Conservation (phyloP, 192 early-diverging fungal genomes). For the Thamnidium elegans region DNA sequence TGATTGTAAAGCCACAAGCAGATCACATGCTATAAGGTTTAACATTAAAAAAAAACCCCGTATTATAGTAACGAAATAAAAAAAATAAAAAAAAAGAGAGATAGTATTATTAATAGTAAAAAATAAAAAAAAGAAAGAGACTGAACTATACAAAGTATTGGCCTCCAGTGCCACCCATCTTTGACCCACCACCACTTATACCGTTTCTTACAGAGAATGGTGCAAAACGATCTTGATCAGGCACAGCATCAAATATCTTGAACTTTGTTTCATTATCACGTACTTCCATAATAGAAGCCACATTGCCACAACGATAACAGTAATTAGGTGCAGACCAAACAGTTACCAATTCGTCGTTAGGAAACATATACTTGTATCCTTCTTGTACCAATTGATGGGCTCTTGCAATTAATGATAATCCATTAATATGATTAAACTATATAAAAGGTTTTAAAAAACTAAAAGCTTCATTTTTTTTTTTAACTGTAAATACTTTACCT, state of each 20-base stretch:
- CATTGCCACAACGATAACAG: conserved; percentile 97
- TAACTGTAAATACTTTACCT: conserved; percentile 46
- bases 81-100: too few species aligned
- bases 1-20: too few species aligned
- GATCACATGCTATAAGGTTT: too few species aligned
- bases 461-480: neutral
- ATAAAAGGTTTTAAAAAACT: neutral
- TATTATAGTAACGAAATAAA: too few species aligned
- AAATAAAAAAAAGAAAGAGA: too few species aligned
- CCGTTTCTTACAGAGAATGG: conserved; percentile 26
- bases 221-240: conserved; percentile 76
- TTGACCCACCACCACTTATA: conserved; percentile 32
- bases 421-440: conserved; percentile 92
- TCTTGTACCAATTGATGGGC: conserved; percentile 99
- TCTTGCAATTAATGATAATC: conserved; percentile 82
- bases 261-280: conserved; percentile 80
- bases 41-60: too few species aligned
- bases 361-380: conserved; percentile 95
- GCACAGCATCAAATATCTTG: conserved; percentile 96
- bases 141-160: conserved; percentile 39
- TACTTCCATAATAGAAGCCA: conserved; percentile 91
- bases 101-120: too few species aligned
- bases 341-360: conserved; percentile 91
- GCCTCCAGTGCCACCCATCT: conserved; percentile 31
- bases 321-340: conserved; percentile 98